A percentile compares a stretch with the other conserved stretches of the same genome.
Conservation (phyloP, 75 land plant genomes). For the Selaginella tamariscina region DNA sequence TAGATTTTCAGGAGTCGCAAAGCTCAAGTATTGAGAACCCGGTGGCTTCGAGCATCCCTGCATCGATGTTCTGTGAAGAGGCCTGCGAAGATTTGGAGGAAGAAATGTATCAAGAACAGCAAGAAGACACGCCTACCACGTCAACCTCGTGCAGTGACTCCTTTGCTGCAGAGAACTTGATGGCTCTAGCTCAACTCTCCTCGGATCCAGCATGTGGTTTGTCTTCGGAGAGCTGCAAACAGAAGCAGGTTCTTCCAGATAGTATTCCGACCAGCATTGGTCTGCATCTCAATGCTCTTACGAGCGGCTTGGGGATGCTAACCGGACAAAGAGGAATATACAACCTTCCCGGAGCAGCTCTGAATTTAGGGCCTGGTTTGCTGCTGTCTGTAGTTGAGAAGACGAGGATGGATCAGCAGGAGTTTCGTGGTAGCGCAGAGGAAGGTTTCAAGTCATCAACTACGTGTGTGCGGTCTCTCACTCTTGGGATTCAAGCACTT, state of each 20-base stretch:
- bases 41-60: no score
- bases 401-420: conserved; percentile 19
- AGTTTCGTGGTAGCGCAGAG: conserved; percentile 15
- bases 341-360: background rate
- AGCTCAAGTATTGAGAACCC: background rate
- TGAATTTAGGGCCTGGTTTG: conserved; percentile 15
- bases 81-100: no score
- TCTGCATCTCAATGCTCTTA: background rate
- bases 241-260: background rate
- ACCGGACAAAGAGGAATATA: background rate
- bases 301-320: background rate
- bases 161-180: no score
- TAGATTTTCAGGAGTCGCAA: background rate
- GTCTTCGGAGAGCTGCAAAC: no score
- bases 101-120: no score
- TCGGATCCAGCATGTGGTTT: no score
- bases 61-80: no score
- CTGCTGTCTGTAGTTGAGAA: conserved; percentile 17
- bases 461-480: conserved; percentile 19
- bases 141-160: no score
- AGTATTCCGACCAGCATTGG: background rate
- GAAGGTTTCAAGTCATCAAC: conserved; percentile 14
- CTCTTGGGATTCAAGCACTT: conserved; percentile 15
- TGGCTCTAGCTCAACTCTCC: no score
- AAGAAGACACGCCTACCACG: no score